These are phyloP conservation scores for Boletus rex-veris DNA, from an alignment of 768 basidiomycete genomes.

Conservation along the genomic window DNA sequence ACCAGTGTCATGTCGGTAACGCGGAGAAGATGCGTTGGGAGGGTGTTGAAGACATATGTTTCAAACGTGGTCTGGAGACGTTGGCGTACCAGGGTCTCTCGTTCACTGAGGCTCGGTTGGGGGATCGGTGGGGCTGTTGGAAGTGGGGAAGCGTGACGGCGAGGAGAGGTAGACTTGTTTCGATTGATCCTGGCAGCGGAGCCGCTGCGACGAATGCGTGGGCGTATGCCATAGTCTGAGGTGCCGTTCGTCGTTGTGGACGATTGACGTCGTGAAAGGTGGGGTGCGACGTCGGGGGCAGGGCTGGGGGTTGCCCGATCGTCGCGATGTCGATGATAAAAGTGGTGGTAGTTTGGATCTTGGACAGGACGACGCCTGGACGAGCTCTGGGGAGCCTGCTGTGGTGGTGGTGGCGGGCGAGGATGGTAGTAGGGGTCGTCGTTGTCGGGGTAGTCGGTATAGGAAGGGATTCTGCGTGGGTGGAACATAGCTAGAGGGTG, in stretches of 20 bases:
- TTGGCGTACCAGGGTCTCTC: constrained; percentile 19
- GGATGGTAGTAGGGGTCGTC: constrained; percentile 18
- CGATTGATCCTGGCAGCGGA: constrained; percentile 14
- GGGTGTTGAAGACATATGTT: constrained; percentile 23
- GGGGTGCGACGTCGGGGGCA: constrained; percentile 11
- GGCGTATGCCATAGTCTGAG: constrained; percentile 16
- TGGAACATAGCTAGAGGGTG: background rate
- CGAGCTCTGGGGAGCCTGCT: constrained; percentile 4
- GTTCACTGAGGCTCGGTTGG: constrained; percentile 21
- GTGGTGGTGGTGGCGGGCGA: constrained; percentile 2
- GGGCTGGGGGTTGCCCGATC: constrained; percentile 15
- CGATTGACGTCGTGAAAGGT: constrained; percentile 16
- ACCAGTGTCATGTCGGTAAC: constrained; percentile 21
- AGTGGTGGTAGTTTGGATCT: constrained; percentile 6
- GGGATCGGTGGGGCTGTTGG: constrained; percentile 13
- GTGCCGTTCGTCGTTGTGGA: constrained; percentile 16
- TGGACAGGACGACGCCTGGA: constrained; percentile 17
- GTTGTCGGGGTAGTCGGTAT: constrained; percentile 12
- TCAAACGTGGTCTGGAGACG: constrained; percentile 22
- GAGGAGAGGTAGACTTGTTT: constrained; percentile 19
- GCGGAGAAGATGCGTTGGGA: constrained; percentile 24
- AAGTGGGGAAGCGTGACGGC: constrained; percentile 16
- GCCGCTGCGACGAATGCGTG: constrained; percentile 19
- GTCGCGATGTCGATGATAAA: constrained; percentile 22
- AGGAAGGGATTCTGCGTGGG: background rate